Conservation (phyloP, 306 rosid species). For the Prunus davidiana region DNA sequence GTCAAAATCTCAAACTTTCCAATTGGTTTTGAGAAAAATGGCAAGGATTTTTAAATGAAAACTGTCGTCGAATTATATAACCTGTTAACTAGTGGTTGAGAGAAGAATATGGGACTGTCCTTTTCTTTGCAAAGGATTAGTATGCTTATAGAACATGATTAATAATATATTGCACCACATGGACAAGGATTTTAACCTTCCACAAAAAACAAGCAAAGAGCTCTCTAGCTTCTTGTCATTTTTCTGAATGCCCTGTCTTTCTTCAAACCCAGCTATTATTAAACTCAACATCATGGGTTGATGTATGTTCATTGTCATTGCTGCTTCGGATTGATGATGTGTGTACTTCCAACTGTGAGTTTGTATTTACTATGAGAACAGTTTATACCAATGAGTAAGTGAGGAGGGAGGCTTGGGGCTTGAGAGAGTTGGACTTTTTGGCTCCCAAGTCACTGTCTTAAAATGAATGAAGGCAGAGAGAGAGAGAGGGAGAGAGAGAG, state of each 20-base stretch:
- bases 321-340: not conserved
- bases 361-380: not conserved
- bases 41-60: not conserved
- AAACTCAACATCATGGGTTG: not conserved
- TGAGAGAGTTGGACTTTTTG: not conserved
- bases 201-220: not conserved
- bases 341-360: not conserved
- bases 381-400: not conserved
- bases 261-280: not conserved
- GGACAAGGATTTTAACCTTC: not conserved
- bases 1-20: not conserved
- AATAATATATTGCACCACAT: too few relatives aligned
- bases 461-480: not conserved
- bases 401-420: not conserved
- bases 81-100: not conserved
- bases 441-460: constrained; percentile 8
- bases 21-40: not conserved
- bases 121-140: not conserved
- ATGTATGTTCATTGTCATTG: not conserved
- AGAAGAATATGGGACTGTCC: not conserved
- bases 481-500: not conserved
- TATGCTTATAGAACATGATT: too few relatives aligned
- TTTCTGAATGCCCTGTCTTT: too few relatives aligned
- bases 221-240: too few relatives aligned
- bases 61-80: not conserved